These are phyloP conservation scores for Picochlorum sp. DNA, from an alignment of 139 green algal species.

Conservation along the genomic window DNA sequence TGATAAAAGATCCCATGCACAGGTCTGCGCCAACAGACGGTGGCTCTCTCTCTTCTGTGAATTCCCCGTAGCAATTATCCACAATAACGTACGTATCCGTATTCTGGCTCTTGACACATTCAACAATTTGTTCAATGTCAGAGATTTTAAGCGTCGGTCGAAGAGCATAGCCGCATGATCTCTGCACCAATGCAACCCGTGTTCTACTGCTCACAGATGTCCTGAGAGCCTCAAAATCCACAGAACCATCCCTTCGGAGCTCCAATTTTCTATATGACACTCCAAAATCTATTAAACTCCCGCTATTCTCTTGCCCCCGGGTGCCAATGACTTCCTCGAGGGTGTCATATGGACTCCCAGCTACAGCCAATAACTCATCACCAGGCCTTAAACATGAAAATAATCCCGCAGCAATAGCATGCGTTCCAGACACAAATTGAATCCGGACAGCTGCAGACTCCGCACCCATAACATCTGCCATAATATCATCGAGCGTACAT, in stretches of 20 bases:
- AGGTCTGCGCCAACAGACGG: constrained; percentile 82
- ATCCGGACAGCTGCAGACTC: constrained; percentile 79
- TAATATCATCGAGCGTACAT: constrained; percentile 71
- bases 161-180: constrained; percentile 89
- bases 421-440: constrained; percentile 85
- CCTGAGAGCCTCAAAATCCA: constrained; percentile 67
- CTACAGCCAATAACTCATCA: constrained; percentile 80
- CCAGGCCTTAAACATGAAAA: constrained; percentile 78
- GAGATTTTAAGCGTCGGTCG: constrained; percentile 73
- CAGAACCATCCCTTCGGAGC: constrained; percentile 34
- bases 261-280: constrained; percentile 72
- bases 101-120: constrained; percentile 51
- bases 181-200: constrained; percentile 79
- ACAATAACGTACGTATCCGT: constrained; percentile 69
- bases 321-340: constrained; percentile 93
- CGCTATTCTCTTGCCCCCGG: constrained; percentile 54
- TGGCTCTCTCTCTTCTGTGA: constrained; percentile 81
- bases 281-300: constrained; percentile 78
- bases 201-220: constrained; percentile 45
- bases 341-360: constrained; percentile 90
- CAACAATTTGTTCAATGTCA: constrained; percentile 56
- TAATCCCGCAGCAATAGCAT: constrained; percentile 81
- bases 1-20: constrained; percentile 89
- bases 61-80: constrained; percentile 99
- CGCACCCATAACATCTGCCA: constrained; percentile 79